Base-by-base conservation (phyloP, 106 monocot species). In the Acorus calamus region DNA sequence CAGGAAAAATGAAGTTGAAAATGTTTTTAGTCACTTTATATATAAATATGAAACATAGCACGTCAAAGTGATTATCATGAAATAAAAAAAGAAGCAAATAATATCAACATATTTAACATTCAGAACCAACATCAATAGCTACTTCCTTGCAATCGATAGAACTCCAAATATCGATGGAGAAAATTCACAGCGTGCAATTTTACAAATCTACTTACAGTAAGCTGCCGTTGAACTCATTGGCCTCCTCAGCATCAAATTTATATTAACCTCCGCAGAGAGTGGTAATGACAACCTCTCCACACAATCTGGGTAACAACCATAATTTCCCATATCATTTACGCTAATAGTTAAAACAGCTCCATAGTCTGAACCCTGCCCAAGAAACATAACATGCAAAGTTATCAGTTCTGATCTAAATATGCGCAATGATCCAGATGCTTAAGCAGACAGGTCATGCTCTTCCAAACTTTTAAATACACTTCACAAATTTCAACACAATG, bases 271-370 rank as follows among this genome's bases (percentile, higher is more conserved):
- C 45, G 72, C 70, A 9, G 66, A 77, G 54, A 77, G 79, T 47
- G 93, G 89, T 14, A 62, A 8, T 63, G 86, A 72, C 47, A 65
- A 67, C 56, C 62, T 79, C 14, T 77, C 77, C n/a, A 43, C 56
- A 71, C 83, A 81, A 71, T 86, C 79, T 49, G 78, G 69, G 74
- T 74, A 75, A 45, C 83, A 81, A 64, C 89, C 93, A 44, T 83
- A 84, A 67, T 84, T 89, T 53, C 93, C 93, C 89, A 89, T 69
- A 64, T 93, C 93, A 76, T 93, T 93, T 51, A 86, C 79, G 56
- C 48, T 74, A 44, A 93, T 57, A n/a, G 77, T 77, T 52, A 93
- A 56, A 44, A 77, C 61, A 49, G 76, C 69, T 47, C 69, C 88
- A 44, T 68, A 52, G 9, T 62, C 65, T 55, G 44, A n/a, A 54